These are phyloP conservation scores for Batrachochytrium dendrobatidis DNA, from an alignment of 371 early-diverging fungal species.

Conservation along the genomic window DNA sequence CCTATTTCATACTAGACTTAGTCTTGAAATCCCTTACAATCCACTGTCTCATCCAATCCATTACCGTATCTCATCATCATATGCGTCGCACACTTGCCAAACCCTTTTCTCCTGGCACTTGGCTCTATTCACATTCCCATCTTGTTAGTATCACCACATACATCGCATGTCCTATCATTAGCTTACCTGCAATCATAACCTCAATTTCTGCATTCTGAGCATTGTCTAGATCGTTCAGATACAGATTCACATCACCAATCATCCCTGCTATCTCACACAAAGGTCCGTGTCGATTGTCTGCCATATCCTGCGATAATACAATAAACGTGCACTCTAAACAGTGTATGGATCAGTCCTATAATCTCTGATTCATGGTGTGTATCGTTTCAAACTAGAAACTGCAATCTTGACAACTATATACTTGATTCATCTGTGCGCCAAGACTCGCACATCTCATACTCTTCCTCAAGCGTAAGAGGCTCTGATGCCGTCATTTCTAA, in stretches of 20 bases:
- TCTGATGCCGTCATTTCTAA: constrained; percentile 91
- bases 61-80: constrained; percentile 80
- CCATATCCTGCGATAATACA: constrained; percentile 5
- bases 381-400: background rate
- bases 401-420: constrained; percentile 16
- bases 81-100: constrained; percentile 62
- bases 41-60: background rate
- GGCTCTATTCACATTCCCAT: constrained; percentile 40
- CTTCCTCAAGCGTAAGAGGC: constrained; percentile 81
- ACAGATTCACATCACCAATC: constrained; percentile 93
- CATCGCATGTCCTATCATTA: background rate
- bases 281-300: constrained; percentile 11
- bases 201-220: constrained; percentile 69
- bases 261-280: constrained; percentile 38
- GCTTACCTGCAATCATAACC: constrained; percentile 84
- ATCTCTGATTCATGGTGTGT: background rate
- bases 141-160: too few species aligned
- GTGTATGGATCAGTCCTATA: constrained; percentile 20
- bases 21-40: background rate
- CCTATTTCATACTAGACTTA: constrained; percentile 24
- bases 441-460: constrained; percentile 86
- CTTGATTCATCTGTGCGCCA: constrained; percentile 83
- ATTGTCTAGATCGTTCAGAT: constrained; percentile 62
- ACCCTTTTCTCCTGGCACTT: constrained; percentile 53
- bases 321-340: constrained; percentile 31